Percentiles rank a stretch among this genome's conserved stretches.
phyloP scores from a whole-genome alignment of 176 grass and related monocot species.

The Oryza glumipatula region DNA sequence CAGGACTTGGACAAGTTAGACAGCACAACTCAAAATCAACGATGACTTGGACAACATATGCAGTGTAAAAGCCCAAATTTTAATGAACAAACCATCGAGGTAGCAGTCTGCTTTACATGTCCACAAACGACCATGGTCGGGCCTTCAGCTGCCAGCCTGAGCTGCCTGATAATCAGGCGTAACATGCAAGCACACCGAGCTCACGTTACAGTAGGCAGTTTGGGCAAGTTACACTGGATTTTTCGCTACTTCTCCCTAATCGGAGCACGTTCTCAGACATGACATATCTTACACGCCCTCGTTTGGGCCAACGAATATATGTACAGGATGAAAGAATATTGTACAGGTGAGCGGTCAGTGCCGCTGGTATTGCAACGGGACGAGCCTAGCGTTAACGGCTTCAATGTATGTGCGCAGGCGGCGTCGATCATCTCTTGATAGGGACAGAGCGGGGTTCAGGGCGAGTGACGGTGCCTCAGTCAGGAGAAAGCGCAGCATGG shows the following conservation, averaged over 20 bases:
- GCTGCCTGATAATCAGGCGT: constrained; percentile 6
- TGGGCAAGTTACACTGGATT: constrained; percentile 46
- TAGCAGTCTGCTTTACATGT: constrained; percentile 39
- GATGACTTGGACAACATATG: neutral
- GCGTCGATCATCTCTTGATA: constrained; percentile 70
- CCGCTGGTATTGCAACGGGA: constrained; percentile 55
- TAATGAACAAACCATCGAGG: constrained; percentile 9
- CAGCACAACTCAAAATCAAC: too few species aligned
- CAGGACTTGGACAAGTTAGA: neutral
- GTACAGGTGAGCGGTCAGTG: constrained; percentile 50
- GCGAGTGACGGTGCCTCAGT: constrained; percentile 71
- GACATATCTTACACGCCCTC: constrained; percentile 46
- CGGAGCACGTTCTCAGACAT: constrained; percentile 29
- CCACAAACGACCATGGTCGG: constrained; percentile 10
- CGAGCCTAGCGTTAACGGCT: constrained; percentile 67
- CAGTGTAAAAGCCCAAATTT: neutral
- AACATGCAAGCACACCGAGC: neutral
- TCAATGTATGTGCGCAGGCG: constrained; percentile 81
- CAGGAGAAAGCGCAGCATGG: constrained; percentile 78
- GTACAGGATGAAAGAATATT: constrained; percentile 75
- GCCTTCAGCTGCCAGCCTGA: constrained; percentile 11
- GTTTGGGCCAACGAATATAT: constrained; percentile 59
- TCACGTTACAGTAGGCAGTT: constrained; percentile 18
- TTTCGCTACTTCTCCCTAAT: constrained; percentile 37
- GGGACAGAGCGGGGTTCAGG: constrained; percentile 74